Evolutionary conservation across 164 flowering plant species (phyloP), one percentile per base, ranked within the genome.

Genomic region (Dillenia suffruticosa): DNA sequence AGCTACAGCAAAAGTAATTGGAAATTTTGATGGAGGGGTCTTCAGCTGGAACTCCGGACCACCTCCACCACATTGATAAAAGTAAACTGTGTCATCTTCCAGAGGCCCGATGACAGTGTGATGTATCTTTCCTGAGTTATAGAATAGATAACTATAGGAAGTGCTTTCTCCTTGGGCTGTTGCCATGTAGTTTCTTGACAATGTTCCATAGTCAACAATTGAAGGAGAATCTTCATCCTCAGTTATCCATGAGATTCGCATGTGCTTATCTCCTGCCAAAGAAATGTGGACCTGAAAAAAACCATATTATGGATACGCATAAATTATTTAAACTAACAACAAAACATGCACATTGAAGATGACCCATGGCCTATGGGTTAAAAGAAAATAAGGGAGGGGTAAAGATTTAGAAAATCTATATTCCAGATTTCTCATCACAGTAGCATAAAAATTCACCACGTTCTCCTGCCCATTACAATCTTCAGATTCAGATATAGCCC

Each of bases 61-160:
- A 75, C 80, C 71, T 62, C 90, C 84, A 46, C 97, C 96, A 77
- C 97, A 91, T 46, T 77, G 75, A 64, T 94, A 94, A 57, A 62
- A 94, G 74, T 91, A 94, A 50, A 77, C 71, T 3, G 87, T 82
- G 68, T 72, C 61, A 69, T 63, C 68, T 61, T 88, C 81, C 56
- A 94, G 70, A 8, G 99, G 99, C 51, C 99, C 99, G 69, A 91
- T 91, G 56, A 91, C 96, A 10, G 82, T 76, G 61, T 94, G 92
- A 69, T 94, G 98, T 72, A 94, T 94, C 76, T 78, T 83, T 48
- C 96, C 97, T 2, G 98, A 94, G 13, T 55, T 75, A 57, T 94
- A 94, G 16, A 94, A 68, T 8, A 93, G 22, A 69, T 93, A 93
- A 52, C 74, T 77, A 68, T 93, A 93, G 7, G 86, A 77, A 13